These are phyloP conservation scores for Mediolabrus comicus DNA, from an alignment of 108 stramenopile genomes.

Conservation along the genomic window DNA sequence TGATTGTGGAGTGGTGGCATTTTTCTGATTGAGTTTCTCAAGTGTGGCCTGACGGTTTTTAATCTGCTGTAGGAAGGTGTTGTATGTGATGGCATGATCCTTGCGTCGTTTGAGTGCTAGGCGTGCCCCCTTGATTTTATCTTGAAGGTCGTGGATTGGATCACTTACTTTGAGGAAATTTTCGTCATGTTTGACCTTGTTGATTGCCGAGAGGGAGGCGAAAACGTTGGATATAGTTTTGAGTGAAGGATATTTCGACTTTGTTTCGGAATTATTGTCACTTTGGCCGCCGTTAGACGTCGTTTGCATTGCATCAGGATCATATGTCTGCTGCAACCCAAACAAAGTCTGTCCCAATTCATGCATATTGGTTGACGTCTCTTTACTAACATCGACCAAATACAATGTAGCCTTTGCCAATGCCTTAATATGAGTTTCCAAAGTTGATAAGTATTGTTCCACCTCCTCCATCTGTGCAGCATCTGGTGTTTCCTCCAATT, in stretches of 20 bases:
- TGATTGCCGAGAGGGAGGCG: constrained; percentile 55
- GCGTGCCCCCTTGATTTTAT: constrained; percentile 72
- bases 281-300: not conserved
- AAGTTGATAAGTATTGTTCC: constrained; percentile 55
- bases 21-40: constrained; percentile 48
- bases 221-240: constrained; percentile 51
- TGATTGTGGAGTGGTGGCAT: constrained; percentile 36
- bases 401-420: constrained; percentile 68
- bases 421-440: constrained; percentile 71
- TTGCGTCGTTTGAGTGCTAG: constrained; percentile 76
- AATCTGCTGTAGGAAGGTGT: constrained; percentile 62
- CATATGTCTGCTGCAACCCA: constrained; percentile 59
- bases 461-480: constrained; percentile 72
- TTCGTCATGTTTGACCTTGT: constrained; percentile 72
- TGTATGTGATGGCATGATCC: constrained; percentile 69
- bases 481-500: constrained; percentile 61
- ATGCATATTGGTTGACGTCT: constrained; percentile 60
- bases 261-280: constrained; percentile 8
- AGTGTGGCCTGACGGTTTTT: constrained; percentile 45
- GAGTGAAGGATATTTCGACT: constrained; percentile 35
- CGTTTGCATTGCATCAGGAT: constrained; percentile 17
- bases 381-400: constrained; percentile 70
- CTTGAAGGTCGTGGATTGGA: constrained; percentile 71
- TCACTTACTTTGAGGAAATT: constrained; percentile 72
- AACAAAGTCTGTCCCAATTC: constrained; percentile 86